Conservation (phyloP, 805 yeast genomes). For the Yueomyces sinensis region DNA sequence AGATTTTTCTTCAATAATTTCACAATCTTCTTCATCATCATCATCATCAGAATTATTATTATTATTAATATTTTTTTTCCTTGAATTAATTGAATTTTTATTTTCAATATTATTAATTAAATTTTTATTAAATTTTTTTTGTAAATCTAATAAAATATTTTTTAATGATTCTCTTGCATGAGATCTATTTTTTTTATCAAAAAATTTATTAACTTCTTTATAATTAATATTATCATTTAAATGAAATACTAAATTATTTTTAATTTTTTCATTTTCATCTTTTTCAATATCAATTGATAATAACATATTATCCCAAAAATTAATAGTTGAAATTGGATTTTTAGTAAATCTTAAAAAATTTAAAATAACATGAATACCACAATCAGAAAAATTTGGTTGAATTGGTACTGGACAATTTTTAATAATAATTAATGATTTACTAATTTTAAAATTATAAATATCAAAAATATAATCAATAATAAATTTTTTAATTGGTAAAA, state of each 20-base stretch:
- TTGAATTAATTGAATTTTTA: no score
- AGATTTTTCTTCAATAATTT: conserved; percentile 1
- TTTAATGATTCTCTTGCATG: conserved; percentile 17
- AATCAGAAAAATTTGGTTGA: conserved; percentile 83
- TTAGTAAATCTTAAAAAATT: conserved; percentile 49
- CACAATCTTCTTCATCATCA: conserved; percentile 1
- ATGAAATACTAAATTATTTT: no score
- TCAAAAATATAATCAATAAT: conserved; percentile 59
- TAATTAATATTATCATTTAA: no score
- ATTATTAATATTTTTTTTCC: conserved; percentile 7
- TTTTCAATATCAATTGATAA: no score
- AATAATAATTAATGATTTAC: conserved; percentile 33
- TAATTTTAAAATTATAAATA: conserved; percentile 36
- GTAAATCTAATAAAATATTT: conserved; percentile 11
- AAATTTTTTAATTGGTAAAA: conserved; percentile 44
- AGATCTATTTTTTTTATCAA: conserved; percentile 15
- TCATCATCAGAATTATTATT: conserved; percentile 1
- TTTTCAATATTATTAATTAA: no score
- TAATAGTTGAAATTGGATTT: conserved; percentile 34
- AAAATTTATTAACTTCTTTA: conserved; percentile 19
- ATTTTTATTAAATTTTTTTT: no score
- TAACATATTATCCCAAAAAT: conserved; percentile 43
- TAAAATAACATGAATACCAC: conserved; percentile 85
- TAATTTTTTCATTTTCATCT: no score
- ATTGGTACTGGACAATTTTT: conserved; percentile 52